Percentiles rank a stretch among this genome's conserved stretches.
Conservation (phyloP, 768 basidiomycete species). For the Xanthoconium stramineum region DNA sequence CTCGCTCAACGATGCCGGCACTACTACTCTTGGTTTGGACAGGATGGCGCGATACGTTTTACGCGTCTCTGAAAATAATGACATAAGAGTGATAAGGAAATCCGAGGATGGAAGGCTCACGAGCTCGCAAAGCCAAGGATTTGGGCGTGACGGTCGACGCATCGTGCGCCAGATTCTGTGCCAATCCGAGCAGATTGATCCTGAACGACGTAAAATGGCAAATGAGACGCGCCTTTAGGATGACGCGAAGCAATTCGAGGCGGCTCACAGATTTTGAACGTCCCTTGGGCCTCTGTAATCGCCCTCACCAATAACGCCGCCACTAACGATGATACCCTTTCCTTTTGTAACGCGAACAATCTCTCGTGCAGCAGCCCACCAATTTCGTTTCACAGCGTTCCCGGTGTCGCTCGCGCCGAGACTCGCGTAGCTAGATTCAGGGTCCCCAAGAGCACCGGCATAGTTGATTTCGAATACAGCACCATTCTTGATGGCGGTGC, state of each 20-base stretch:
- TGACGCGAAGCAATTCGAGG: background rate
- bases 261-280: slow-evolving; percentile 66
- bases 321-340: slow-evolving; percentile 68
- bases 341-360: slow-evolving; percentile 79
- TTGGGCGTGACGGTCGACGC: slow-evolving; percentile 59
- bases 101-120: slow-evolving; percentile 38
- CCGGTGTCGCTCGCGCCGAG: slow-evolving; percentile 54
- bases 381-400: slow-evolving; percentile 62
- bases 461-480: slow-evolving; percentile 82
- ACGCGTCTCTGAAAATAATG: slow-evolving; percentile 61
- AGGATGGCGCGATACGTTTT: slow-evolving; percentile 77
- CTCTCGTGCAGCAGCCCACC: slow-evolving; percentile 82
- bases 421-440: slow-evolving; percentile 42
- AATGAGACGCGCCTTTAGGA: too few species aligned
- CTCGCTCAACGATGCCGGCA: slow-evolving; percentile 35
- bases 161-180: slow-evolving; percentile 66
- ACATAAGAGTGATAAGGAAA: background rate
- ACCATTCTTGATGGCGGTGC: slow-evolving; percentile 78
- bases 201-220: slow-evolving; percentile 35
- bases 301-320: slow-evolving; percentile 57
- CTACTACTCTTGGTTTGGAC: slow-evolving; percentile 67
- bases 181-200: slow-evolving; percentile 60
- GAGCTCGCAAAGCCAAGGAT: slow-evolving; percentile 67
- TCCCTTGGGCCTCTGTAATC: slow-evolving; percentile 73
- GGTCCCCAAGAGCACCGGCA: slow-evolving; percentile 65